A percentile compares a stretch with the other conserved stretches of the same genome.
Conservation (phyloP, 148 eudicot genomes). For the Amaranthus hypochondriacus region DNA sequence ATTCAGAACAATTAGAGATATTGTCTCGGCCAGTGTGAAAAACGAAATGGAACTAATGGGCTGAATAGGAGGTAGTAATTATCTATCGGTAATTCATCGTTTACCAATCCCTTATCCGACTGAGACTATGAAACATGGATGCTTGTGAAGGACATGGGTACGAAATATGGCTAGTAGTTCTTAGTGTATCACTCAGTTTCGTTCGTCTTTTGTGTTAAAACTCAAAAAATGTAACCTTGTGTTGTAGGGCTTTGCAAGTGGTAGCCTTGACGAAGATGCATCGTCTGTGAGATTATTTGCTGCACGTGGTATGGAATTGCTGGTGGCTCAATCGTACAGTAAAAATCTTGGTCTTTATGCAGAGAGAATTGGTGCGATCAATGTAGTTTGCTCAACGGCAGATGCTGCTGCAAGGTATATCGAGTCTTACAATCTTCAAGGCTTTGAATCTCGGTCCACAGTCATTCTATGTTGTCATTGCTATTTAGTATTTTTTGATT, state of each 20-base stretch:
- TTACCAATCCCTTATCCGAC: no score
- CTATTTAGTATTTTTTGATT: no score
- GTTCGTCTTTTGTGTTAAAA: neutral
- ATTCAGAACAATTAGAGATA: no score
- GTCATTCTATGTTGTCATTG: no score
- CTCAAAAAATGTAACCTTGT: neutral
- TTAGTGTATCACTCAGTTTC: neutral
- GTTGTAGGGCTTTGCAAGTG: slow-evolving; percentile 93
- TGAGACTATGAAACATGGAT: no score
- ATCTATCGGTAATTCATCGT: no score
- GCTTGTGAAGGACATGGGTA: neutral
- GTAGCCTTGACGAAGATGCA: slow-evolving; percentile 96
- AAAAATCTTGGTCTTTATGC: slow-evolving; percentile 96
- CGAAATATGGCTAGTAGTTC: neutral
- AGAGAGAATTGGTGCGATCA: slow-evolving; percentile 94
- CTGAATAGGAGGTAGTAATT: no score
- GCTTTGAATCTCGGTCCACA: neutral
- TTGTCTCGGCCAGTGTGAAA: no score
- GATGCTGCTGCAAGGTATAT: slow-evolving; percentile 80
- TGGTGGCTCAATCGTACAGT: slow-evolving; percentile 96
- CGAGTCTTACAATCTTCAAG: neutral
- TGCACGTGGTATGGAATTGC: slow-evolving; percentile 85
- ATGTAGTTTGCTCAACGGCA: slow-evolving; percentile 81
- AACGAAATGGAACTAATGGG: no score
- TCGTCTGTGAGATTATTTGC: slow-evolving; percentile 93